Evolutionary conservation across 108 stramenopile species (phyloP), one percentile per base, ranked within the genome.

Genomic region (Skeletonema marinoi): DNA sequence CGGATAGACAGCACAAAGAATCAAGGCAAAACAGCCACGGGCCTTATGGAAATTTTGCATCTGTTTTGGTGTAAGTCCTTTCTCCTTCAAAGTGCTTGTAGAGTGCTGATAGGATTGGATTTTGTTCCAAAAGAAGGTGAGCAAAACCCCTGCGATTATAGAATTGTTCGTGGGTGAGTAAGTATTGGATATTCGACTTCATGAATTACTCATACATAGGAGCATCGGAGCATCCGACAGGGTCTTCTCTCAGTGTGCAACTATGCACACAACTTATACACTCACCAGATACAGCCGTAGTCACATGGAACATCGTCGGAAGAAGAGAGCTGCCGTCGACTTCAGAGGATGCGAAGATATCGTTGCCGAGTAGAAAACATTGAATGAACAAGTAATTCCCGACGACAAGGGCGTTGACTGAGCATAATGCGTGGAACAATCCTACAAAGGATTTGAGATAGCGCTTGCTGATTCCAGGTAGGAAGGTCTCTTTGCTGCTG

Each of bases 1-100:
- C 12, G 67, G 67, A 60, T 32, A 68, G 17, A 68, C 60, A 2
- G 59, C 56, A 30, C 31, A 68, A 3, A 68, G 59, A 30, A 68
- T 19, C 14, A 31, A 30, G 16, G 59, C 21, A 31, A 58, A 21
- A 60, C 56, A 19, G 12, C 67, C 67, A 4, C 67, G 12, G 21
- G 13, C 67, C 4, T 29, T 14, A 10, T 68, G 56, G 5, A 60
- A 21, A n/a, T 68, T 30, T 19, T 61, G 67, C 56, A 68, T 21
- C 60, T 68, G 67, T 68, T 68, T 68, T 2, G 21, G 6, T 25
- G 54, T 56, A 8, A 56, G 8, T 10, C 54, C 21, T 25, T 56
- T 56, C 1, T 56, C 21, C 25, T 51, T 4, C 17, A 51, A 6
- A 19, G 11, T 51, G 4, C 25, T 56, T 56, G 54, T 56, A 2